Percentiles rank a stretch among this genome's conserved stretches.
These are phyloP conservation scores for Phanerochaete sordida DNA, from an alignment of 768 basidiomycete genomes.

Conservation along the genomic window DNA sequence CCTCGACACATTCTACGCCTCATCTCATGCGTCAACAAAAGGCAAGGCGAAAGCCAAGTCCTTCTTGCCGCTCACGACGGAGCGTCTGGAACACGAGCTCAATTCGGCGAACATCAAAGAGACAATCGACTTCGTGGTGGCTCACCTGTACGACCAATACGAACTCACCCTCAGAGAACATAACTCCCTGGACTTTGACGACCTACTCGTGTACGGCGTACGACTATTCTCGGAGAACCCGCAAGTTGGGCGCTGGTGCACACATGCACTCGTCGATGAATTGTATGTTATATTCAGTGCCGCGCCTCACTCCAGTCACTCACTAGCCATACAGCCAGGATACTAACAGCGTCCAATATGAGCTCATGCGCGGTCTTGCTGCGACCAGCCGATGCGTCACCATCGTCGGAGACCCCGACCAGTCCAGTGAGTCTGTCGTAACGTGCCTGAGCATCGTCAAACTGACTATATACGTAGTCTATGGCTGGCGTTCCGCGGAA, in stretches of 20 bases:
- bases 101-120: background rate
- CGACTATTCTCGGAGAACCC: constrained; percentile 53
- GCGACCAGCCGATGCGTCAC: constrained; percentile 52
- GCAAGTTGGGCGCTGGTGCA: constrained; percentile 52
- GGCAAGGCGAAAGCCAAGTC: background rate
- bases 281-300: constrained; percentile 49
- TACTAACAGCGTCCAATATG: constrained; percentile 79
- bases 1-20: constrained; percentile 8
- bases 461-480: constrained; percentile 40
- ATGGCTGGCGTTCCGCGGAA: constrained; percentile 85
- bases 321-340: constrained; percentile 51
- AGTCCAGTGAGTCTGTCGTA: constrained; percentile 54
- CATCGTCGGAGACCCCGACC: constrained; percentile 89
- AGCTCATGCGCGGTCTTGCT: constrained; percentile 70
- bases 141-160: constrained; percentile 60
- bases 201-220: constrained; percentile 71
- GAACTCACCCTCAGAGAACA: constrained; percentile 52
- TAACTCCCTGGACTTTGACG: constrained; percentile 87
- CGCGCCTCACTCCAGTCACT: background rate
- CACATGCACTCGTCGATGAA: constrained; percentile 76
- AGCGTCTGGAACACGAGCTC: background rate
- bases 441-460: background rate
- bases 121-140: constrained; percentile 1
- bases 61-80: background rate
- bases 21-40: background rate